Evolutionary conservation across 176 grass and related monocot genomes (phyloP), one percentile per base, ranked within the genome.

Genomic region (Aegilops tauschii): DNA sequence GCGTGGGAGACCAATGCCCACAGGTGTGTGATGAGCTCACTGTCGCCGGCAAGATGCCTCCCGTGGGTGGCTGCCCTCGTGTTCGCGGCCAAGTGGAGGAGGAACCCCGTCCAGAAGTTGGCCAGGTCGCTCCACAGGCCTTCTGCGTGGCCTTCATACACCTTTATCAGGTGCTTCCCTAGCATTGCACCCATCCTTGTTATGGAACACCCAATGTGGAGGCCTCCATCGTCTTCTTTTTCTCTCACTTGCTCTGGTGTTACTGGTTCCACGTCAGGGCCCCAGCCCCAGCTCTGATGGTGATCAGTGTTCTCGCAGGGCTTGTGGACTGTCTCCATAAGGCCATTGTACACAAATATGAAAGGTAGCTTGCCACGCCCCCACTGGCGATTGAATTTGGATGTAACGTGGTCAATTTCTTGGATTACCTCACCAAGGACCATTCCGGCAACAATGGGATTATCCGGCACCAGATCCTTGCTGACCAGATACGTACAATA

Each of bases 1-100:
- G 83, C 83, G 4, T 85, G 83, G 0, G 83, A 85, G 11, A 85
- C 17, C 28, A 85, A 18, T 0, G 59, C 82, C 82, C 82, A 84
- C 5, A 76, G 7, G 28, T 50, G 71, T 1, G 72, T 76, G 0
- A n/a, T 3, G 18, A 84, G 83, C 83, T 84, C 83, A 13, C 6
- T 20, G 0, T 25, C 2, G 0, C 69, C 52, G 1, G 25, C 54
- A 5, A 84, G 82, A 5, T 9, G n/a, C 2, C 5, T 32, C 36
- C 1, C 29, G 36, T 84, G 54, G 36, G 61, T 74, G 34, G 9
- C 1, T 3, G 82, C 82, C 3, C 36, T 21, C 0, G 82, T 84
- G 35, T 25, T n/a, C 8, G 10, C 54, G 5, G 54, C 71, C 17
- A 85, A 12, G 83, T 76, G 59, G n/a, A 85, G 83, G 39, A 47